These are phyloP conservation scores for Barnettozyma sucrosica DNA, from an alignment of 805 yeast genomes.

Conservation along the genomic window DNA sequence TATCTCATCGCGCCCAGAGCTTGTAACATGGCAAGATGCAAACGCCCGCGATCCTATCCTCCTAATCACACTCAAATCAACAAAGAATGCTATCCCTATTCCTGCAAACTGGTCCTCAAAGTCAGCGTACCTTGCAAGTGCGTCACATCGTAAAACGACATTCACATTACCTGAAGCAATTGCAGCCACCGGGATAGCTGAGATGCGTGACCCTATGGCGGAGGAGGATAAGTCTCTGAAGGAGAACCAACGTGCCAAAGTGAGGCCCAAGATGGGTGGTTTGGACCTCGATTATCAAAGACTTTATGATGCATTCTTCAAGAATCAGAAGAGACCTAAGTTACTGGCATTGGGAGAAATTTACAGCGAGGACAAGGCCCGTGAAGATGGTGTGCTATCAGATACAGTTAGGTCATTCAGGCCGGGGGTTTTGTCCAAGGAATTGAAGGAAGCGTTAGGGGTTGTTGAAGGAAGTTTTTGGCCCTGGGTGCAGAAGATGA, in stretches of 20 bases:
- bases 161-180: conserved; percentile 77
- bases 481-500: conserved; percentile 78
- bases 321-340: conserved; percentile 68
- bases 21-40: conserved; percentile 82
- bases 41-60: conserved; percentile 77
- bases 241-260: conserved; percentile 73
- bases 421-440: conserved; percentile 67
- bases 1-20: conserved; percentile 53
- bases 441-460: conserved; percentile 64
- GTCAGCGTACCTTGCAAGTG: conserved; percentile 58
- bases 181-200: conserved; percentile 75
- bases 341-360: conserved; percentile 68
- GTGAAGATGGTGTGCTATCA: conserved; percentile 30
- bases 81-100: conserved; percentile 64
- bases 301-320: conserved; percentile 82
- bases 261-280: conserved; percentile 84
- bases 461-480: conserved; percentile 43
- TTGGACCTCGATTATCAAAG: conserved; percentile 82
- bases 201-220: conserved; percentile 62
- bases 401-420: conserved; percentile 21
- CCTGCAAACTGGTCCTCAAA: conserved; percentile 84
- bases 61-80: conserved; percentile 55
- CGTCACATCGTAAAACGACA: conserved; percentile 60
- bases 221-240: conserved; percentile 50
- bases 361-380: conserved; percentile 71